phyloP scores from a whole-genome alignment of 176 grass and related monocot species.

The Canna indica region DNA sequence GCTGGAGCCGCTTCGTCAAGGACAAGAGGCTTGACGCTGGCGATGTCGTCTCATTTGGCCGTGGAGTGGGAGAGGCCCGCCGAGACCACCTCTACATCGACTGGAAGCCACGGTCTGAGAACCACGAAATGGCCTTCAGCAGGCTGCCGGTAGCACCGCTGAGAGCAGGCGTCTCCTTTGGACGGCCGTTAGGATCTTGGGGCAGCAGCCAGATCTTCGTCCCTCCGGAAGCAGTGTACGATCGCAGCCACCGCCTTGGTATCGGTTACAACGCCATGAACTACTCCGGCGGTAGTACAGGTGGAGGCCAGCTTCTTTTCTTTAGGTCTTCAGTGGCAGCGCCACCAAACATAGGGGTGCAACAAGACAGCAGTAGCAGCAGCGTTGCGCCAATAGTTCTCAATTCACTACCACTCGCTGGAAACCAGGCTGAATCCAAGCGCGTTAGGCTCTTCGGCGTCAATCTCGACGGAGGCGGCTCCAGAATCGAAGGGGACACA shows the following conservation, averaged over 20 bases:
- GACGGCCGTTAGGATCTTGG: not conserved
- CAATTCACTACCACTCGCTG: not conserved
- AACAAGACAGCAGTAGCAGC: not conserved
- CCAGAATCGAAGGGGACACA: not conserved
- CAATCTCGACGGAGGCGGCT: not conserved
- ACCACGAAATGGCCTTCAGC: not conserved
- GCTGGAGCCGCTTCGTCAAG: conserved; percentile 98
- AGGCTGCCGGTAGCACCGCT: not conserved
- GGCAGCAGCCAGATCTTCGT: not conserved
- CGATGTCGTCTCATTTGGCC: conserved; percentile 85
- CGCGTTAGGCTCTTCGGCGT: not conserved
- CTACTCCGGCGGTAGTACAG: not conserved
- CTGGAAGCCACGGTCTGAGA: not conserved
- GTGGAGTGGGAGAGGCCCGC: conserved; percentile 31
- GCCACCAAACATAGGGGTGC: not conserved
- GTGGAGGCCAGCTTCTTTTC: not conserved
- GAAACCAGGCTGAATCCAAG: not conserved
- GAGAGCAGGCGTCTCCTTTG: not conserved
- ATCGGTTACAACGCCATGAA: not conserved
- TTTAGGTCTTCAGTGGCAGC: not conserved
- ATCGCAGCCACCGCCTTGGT: not conserved
- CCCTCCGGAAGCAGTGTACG: not conserved
- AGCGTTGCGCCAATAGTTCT: not conserved
- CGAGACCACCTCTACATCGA: not conserved
- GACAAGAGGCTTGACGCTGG: conserved; percentile 86